Evolutionary conservation across 176 grass and related monocot species (phyloP).

Genomic region (Hyparrhenia diplandra): DNA sequence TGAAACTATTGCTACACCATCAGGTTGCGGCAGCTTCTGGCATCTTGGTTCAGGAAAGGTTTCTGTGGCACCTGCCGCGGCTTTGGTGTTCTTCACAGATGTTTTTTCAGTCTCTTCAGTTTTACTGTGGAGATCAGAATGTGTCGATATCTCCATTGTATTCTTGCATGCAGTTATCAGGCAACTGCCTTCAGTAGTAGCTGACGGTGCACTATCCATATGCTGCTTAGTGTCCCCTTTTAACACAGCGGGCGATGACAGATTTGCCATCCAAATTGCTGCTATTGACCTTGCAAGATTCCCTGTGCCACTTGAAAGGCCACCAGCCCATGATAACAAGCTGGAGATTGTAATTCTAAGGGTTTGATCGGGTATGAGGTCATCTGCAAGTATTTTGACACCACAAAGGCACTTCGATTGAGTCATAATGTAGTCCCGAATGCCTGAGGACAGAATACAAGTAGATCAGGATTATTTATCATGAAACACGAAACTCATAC

Average conservation of each 20-base stretch:
- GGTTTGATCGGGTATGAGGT: constrained; percentile 40
- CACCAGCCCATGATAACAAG: background rate
- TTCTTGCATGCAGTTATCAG: background rate
- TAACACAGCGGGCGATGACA: background rate
- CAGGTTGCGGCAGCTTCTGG: background rate
- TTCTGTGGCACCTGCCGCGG: background rate
- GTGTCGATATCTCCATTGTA: background rate
- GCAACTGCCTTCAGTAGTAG: constrained; percentile 6
- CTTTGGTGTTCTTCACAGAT: background rate
- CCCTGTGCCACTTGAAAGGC: background rate
- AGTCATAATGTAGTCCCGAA: constrained; percentile 18
- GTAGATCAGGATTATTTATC: background rate
- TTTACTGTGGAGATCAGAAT: constrained; percentile 5
- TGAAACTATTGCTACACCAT: background rate
- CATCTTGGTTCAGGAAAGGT: background rate
- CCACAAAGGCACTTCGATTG: constrained; percentile 29
- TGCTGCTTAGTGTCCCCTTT: background rate
- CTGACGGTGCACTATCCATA: background rate
- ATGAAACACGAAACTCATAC: background rate
- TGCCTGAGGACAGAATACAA: constrained; percentile 27
- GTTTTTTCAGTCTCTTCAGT: background rate
- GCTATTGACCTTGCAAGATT: background rate
- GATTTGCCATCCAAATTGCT: constrained; percentile 2
- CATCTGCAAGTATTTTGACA: constrained; percentile 15
- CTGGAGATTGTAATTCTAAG: constrained; percentile 19